These are phyloP conservation scores for Teunomyces tritomae DNA, from an alignment of 805 yeast species.

Conservation along the genomic window DNA sequence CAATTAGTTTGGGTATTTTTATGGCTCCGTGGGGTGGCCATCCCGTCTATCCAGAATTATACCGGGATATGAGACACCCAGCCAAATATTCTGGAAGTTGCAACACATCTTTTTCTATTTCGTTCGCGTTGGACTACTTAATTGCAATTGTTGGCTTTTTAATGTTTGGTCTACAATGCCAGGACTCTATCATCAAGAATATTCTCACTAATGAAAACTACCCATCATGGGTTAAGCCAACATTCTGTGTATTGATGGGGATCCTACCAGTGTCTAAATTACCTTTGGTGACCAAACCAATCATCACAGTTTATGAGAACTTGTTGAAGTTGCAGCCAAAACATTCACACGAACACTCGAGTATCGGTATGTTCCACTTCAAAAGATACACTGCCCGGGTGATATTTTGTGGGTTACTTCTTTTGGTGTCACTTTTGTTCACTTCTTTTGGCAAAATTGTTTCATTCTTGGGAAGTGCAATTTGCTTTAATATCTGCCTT, in stretches of 20 bases:
- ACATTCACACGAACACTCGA: background rate
- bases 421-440: constrained; percentile 57
- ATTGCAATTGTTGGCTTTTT: constrained; percentile 67
- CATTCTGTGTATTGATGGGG: constrained; percentile 70
- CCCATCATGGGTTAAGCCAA: constrained; percentile 45
- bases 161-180: constrained; percentile 51
- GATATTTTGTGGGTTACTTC: constrained; percentile 55
- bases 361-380: constrained; percentile 2
- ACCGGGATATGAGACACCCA: constrained; percentile 70
- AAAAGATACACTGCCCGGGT: constrained; percentile 24
- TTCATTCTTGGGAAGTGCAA: constrained; percentile 76
- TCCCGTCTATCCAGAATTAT: constrained; percentile 73
- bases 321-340: constrained; percentile 6
- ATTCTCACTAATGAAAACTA: constrained; percentile 46
- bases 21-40: constrained; percentile 88
- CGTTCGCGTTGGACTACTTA: constrained; percentile 56
- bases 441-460: constrained; percentile 81
- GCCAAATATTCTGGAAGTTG: constrained; percentile 52
- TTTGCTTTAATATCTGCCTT: constrained; percentile 77
- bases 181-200: constrained; percentile 53
- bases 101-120: constrained; percentile 56
- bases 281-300: constrained; percentile 81
- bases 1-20: constrained; percentile 63
- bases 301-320: constrained; percentile 63
- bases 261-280: constrained; percentile 80